Evolutionary conservation across 2,329 filamentous ascomycete genomes (phyloP).

Genomic region (Bipolaris gigantea): DNA sequence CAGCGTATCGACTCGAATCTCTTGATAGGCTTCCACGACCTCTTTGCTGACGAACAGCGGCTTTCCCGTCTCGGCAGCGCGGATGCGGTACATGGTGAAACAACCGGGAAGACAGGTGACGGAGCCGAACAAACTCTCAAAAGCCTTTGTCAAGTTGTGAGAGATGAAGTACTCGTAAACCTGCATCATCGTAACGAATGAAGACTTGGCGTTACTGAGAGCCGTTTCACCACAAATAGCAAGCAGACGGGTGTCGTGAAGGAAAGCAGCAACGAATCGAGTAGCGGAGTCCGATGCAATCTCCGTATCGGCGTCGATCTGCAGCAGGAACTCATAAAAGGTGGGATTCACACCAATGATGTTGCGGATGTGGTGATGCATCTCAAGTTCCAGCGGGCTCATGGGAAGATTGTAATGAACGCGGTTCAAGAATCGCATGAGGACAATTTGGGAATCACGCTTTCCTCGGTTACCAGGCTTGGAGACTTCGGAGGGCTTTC

Average conservation of each 20-base stretch:
- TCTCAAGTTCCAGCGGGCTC: conserved; percentile 94
- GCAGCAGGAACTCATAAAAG: conserved; percentile 95
- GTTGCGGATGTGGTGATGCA: conserved; percentile 98
- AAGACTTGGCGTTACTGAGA: conserved; percentile 88
- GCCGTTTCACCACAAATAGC: conserved; percentile 94
- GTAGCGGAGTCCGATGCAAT: conserved; percentile 87
- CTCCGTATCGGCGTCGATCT: conserved; percentile 96
- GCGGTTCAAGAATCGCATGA: conserved; percentile 99
- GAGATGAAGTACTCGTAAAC: conserved; percentile 99
- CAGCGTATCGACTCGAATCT: conserved; percentile 94
- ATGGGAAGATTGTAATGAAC: conserved; percentile 97
- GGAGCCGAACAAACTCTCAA: conserved; percentile 94
- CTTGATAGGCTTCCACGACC: conserved; percentile 82
- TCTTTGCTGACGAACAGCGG: conserved; percentile 95
- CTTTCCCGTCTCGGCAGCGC: conserved; percentile 90
- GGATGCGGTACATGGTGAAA: conserved; percentile 98
- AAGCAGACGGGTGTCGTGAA: conserved; percentile 91
- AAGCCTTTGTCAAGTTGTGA: conserved; percentile 94
- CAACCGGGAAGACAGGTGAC: conserved; percentile 98
- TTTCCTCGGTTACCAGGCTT: conserved; percentile 93
- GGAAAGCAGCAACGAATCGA: conserved; percentile 87
- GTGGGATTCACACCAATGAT: conserved; percentile 98
- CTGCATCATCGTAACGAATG: conserved; percentile 98
- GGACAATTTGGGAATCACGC: conserved; percentile 96
- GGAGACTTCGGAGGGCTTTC: conserved; percentile 74